Evolutionary conservation across 2,329 filamentous ascomycete genomes (phyloP).

Genomic region (Xylariaceae sp.): DNA sequence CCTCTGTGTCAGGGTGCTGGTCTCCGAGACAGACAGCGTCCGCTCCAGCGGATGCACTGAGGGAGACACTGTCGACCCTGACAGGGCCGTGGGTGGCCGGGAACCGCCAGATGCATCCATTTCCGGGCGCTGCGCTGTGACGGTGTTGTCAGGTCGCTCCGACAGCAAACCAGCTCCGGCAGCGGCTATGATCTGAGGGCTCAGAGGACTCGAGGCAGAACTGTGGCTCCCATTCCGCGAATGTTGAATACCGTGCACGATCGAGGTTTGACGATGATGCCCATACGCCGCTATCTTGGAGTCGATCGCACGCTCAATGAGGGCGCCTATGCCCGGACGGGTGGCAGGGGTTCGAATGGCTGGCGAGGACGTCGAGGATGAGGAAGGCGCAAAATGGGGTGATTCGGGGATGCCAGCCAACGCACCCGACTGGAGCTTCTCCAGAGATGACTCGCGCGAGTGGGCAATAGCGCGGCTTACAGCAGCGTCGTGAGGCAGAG

Average conservation of each 20-base stretch:
- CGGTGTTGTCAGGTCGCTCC: slow-evolving; percentile 52
- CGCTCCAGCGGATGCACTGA: slow-evolving; percentile 41
- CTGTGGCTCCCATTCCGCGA: slow-evolving; percentile 84
- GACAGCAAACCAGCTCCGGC: slow-evolving; percentile 55
- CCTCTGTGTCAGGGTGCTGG: slow-evolving; percentile 46
- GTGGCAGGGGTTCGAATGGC: slow-evolving; percentile 41
- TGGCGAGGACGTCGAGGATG: slow-evolving; percentile 32
- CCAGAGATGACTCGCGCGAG: slow-evolving; percentile 58
- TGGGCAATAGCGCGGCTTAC: slow-evolving; percentile 43
- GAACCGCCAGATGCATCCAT: slow-evolving; percentile 38
- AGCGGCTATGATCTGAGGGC: slow-evolving; percentile 78
- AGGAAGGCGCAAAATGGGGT: slow-evolving; percentile 24
- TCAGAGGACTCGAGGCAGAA: slow-evolving; percentile 78
- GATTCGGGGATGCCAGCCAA: slow-evolving; percentile 33
- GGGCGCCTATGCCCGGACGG: slow-evolving; percentile 40
- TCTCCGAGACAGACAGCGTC: slow-evolving; percentile 46
- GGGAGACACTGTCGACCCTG: slow-evolving; percentile 39
- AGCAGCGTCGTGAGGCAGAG: slow-evolving; percentile 40
- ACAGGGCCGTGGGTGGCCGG: slow-evolving; percentile 48
- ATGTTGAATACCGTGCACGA: slow-evolving; percentile 95
- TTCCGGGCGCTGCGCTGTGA: slow-evolving; percentile 44
- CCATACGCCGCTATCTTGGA: slow-evolving; percentile 63
- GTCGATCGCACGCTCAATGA: slow-evolving; percentile 54
- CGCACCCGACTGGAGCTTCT: slow-evolving; percentile 45
- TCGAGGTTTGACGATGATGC: slow-evolving; percentile 94